Conservation (phyloP, 352 stramenopile genomes). For the Achlya hypogyna region DNA sequence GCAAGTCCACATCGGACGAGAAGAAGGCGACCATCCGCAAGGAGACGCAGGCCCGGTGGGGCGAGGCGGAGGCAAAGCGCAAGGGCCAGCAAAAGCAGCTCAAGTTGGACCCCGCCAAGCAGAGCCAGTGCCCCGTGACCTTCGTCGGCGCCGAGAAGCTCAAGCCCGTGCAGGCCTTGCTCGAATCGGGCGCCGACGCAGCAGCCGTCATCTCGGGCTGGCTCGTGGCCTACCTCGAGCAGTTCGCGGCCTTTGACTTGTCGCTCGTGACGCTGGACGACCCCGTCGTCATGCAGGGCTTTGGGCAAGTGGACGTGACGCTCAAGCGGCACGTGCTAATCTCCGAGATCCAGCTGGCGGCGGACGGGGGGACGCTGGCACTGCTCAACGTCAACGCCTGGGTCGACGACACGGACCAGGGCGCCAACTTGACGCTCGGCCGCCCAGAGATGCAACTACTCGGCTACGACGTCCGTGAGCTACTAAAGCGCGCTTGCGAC, state of each 20-base stretch:
- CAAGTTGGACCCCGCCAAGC: not conserved
- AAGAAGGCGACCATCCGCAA: no score
- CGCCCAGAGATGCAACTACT: constrained; percentile 6
- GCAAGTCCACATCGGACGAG: no score
- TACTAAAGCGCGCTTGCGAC: not conserved
- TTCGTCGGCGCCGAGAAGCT: no score
- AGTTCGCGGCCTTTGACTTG: not conserved
- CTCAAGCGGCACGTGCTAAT: not conserved
- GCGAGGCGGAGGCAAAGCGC: no score
- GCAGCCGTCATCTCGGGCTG: not conserved
- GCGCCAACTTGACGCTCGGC: not conserved
- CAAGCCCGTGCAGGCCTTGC: not conserved
- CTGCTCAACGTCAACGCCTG: not conserved
- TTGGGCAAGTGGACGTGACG: not conserved
- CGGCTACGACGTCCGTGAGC: not conserved
- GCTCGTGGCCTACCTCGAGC: not conserved
- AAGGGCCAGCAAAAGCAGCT: no score
- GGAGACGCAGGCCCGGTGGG: no score
- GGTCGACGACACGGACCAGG: not conserved
- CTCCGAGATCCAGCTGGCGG: not conserved
- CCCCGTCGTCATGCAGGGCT: not conserved
- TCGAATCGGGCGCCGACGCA: not conserved
- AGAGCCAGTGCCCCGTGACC: not conserved
- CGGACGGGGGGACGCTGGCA: not conserved
- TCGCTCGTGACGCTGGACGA: not conserved